phyloP scores from a whole-genome alignment of 495 filamentous ascomycete genomes.

The Xylaria telfairii region DNA sequence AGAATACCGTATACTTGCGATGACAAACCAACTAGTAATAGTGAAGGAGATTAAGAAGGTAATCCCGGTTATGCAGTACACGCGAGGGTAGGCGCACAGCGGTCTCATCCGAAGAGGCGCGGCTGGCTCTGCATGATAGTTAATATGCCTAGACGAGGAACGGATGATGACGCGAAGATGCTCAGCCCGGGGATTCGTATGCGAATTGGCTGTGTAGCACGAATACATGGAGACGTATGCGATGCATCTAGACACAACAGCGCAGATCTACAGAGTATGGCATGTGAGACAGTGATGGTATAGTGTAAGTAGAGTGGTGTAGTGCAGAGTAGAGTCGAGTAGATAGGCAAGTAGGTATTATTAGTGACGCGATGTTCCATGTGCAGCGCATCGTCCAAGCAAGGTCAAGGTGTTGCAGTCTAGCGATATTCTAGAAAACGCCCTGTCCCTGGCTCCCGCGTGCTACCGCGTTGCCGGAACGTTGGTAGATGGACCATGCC shows the following conservation, averaged over 20 bases:
- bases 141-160: not conserved
- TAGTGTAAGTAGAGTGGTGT: not conserved
- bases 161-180: not conserved
- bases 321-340: no score
- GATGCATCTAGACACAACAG: not conserved
- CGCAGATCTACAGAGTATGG: not conserved
- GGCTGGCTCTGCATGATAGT: conserved; percentile 9
- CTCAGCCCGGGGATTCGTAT: not conserved
- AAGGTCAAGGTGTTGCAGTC: conserved; percentile 5
- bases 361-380: conserved; percentile 9
- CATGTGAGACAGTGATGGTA: not conserved
- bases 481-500: not conserved
- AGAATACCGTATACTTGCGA: not conserved
- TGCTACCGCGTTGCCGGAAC: conserved; percentile 20
- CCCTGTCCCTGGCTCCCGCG: not conserved
- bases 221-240: not conserved
- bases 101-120: conserved; percentile 9
- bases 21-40: conserved; percentile 18
- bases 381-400: not conserved
- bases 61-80: conserved; percentile 17
- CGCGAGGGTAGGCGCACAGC: not conserved
- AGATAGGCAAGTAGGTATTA: not conserved
- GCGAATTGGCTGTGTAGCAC: not conserved
- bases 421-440: conserved; percentile 15
- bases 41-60: not conserved